These are phyloP conservation scores for Trametes cubensis DNA, from an alignment of 768 basidiomycete genomes.

Conservation along the genomic window DNA sequence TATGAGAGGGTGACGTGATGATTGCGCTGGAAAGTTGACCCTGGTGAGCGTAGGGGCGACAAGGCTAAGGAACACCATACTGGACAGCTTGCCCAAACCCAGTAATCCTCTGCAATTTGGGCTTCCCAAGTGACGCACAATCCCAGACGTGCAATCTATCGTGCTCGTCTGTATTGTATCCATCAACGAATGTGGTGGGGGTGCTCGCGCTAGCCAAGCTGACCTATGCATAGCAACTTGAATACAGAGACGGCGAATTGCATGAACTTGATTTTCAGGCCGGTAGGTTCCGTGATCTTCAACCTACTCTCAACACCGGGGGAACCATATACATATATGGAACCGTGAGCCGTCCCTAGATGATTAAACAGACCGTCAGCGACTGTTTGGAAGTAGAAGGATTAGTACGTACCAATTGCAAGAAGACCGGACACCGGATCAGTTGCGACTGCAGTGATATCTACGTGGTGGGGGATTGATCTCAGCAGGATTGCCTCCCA, in stretches of 20 bases:
- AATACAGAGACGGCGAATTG: constrained; percentile 59
- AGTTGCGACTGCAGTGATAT: constrained; percentile 55
- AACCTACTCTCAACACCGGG: constrained; percentile 62
- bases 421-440: constrained; percentile 64
- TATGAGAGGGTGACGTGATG: constrained; percentile 66
- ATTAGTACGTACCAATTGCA: constrained; percentile 54
- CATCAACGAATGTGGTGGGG: neutral
- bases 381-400: neutral
- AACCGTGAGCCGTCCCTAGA: constrained; percentile 65
- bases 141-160: constrained; percentile 65
- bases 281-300: constrained; percentile 45
- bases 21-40: constrained; percentile 45
- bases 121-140: constrained; percentile 52
- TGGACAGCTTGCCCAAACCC: constrained; percentile 50
- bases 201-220: constrained; percentile 21
- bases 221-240: constrained; percentile 66
- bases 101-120: constrained; percentile 52
- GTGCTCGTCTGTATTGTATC: constrained; percentile 44
- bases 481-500: constrained; percentile 59
- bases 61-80: constrained; percentile 29
- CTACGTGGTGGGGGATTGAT: constrained; percentile 50
- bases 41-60: neutral
- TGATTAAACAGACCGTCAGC: neutral
- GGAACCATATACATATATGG: constrained; percentile 66
- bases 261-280: constrained; percentile 56